These are phyloP conservation scores for Neurospora africana DNA, from an alignment of 495 filamentous ascomycete genomes.

Conservation along the genomic window DNA sequence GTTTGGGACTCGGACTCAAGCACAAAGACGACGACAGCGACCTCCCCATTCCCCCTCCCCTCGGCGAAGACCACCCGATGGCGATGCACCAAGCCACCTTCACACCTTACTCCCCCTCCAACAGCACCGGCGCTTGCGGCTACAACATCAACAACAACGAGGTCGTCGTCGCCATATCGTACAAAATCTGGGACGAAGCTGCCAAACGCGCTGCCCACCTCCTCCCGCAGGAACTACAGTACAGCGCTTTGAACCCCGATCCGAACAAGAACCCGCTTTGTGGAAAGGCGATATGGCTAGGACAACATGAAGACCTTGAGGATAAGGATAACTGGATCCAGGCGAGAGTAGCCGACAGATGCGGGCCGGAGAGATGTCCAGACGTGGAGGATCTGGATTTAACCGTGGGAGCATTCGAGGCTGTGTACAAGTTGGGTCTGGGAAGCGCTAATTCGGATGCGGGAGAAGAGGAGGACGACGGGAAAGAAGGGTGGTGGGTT, in stretches of 20 bases:
- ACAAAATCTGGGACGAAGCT: conserved; percentile 53
- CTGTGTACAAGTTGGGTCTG: conserved; percentile 42
- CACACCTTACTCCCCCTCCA: conserved; percentile 34
- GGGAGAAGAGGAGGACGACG: conserved; percentile 27
- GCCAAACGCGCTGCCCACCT: conserved; percentile 12
- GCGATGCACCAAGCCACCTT: neutral
- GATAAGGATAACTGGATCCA: conserved; percentile 37
- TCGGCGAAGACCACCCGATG: neutral
- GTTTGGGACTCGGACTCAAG: neutral
- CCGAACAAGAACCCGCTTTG: conserved; percentile 65
- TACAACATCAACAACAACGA: conserved; percentile 40
- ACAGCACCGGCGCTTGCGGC: conserved; percentile 55
- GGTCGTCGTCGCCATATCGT: conserved; percentile 54
- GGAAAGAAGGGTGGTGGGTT: neutral
- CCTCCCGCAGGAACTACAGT: neutral
- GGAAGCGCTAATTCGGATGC: conserved; percentile 52
- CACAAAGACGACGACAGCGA: neutral
- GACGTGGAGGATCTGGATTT: conserved; percentile 56
- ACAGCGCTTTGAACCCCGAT: conserved; percentile 31
- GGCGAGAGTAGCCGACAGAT: conserved; percentile 66
- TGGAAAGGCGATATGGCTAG: conserved; percentile 49
- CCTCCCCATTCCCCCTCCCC: neutral
- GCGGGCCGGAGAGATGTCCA: conserved; percentile 43
- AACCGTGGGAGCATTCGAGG: conserved; percentile 46
- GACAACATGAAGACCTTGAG: conserved; percentile 30